These are phyloP conservation scores for Cladosporium velox DNA, from an alignment of 2,329 filamentous ascomycete species.

Conservation along the genomic window DNA sequence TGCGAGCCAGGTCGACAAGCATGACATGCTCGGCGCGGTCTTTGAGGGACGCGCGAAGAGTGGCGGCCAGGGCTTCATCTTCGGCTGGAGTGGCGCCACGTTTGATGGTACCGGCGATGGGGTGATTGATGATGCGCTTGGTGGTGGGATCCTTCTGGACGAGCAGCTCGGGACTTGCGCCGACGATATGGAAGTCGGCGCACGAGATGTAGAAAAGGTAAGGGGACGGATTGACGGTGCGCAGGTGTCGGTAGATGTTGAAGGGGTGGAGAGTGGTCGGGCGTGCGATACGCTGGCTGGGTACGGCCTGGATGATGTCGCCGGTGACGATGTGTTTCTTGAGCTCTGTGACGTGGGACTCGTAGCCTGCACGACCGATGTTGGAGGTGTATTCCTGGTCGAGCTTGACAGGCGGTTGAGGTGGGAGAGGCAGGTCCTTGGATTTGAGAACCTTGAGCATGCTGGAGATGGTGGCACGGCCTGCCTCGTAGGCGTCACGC, in stretches of 20 bases:
- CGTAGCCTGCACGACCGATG: slow-evolving; percentile 85
- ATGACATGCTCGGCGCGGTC: slow-evolving; percentile 96
- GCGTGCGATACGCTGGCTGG: slow-evolving; percentile 87
- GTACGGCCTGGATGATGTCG: slow-evolving; percentile 97
- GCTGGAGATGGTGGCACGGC: slow-evolving; percentile 63
- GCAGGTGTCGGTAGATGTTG: slow-evolving; percentile 94
- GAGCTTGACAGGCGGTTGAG: slow-evolving; percentile 70
- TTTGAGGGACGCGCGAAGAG: slow-evolving; percentile 78
- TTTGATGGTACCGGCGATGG: slow-evolving; percentile 93
- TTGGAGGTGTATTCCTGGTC: slow-evolving; percentile 86
- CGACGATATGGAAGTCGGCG: slow-evolving; percentile 88
- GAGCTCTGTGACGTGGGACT: slow-evolving; percentile 78
- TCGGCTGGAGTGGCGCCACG: slow-evolving; percentile 79
- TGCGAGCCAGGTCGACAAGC: slow-evolving; percentile 92
- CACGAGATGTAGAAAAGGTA: slow-evolving; percentile 97
- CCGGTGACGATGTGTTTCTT: slow-evolving; percentile 90
- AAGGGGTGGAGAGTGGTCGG: slow-evolving; percentile 92
- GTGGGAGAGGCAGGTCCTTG: slow-evolving; percentile 66
- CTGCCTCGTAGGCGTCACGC: slow-evolving; percentile 68
- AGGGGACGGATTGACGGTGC: slow-evolving; percentile 95
- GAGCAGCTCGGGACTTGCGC: slow-evolving; percentile 89
- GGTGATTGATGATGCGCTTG: slow-evolving; percentile 89
- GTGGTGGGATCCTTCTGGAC: slow-evolving; percentile 74
- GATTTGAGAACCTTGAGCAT: slow-evolving; percentile 72
- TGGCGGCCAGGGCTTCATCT: slow-evolving; percentile 75